Evolutionary conservation across 345 rosid species (phyloP).

Genomic region (Eucalyptus regnans): DNA sequence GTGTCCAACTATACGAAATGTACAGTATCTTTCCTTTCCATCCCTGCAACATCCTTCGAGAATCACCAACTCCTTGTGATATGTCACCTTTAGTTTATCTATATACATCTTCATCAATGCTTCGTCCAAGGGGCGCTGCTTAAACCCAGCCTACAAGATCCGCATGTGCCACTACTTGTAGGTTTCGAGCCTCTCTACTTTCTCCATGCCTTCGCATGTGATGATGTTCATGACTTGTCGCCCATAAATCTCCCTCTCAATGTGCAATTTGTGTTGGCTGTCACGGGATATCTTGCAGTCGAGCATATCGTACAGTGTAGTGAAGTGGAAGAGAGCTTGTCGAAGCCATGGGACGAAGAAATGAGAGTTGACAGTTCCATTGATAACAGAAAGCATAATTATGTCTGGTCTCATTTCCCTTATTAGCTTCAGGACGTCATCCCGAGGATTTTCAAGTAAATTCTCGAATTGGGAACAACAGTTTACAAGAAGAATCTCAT

Average conservation of each 20-base stretch:
- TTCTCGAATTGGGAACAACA: slow-evolving; percentile 13
- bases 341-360: slow-evolving; percentile 32
- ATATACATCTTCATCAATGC: slow-evolving; percentile 7
- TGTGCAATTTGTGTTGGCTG: slow-evolving; percentile 3
- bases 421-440: slow-evolving; percentile 15
- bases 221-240: slow-evolving; percentile 20
- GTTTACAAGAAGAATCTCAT: slow-evolving; percentile 33
- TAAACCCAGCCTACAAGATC: slow-evolving; percentile 30
- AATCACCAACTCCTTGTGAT: slow-evolving; percentile 24
- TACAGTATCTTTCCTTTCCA: slow-evolving; percentile 36
- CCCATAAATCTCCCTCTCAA: slow-evolving; percentile 19
- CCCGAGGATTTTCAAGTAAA: slow-evolving; percentile 31
- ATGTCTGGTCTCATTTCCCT: slow-evolving; percentile 23
- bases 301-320: slow-evolving; percentile 19
- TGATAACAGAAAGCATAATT: slow-evolving; percentile 10
- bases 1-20: slow-evolving; percentile 32
- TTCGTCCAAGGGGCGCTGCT: slow-evolving; percentile 15
- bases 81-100: background rate
- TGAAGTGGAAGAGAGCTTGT: slow-evolving; percentile 34
- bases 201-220: slow-evolving; percentile 29
- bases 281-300: slow-evolving; percentile 19
- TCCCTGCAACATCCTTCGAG: slow-evolving; percentile 39
- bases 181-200: slow-evolving; percentile 36
- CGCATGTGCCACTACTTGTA: slow-evolving; percentile 41
- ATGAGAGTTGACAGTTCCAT: slow-evolving; percentile 30